Evolutionary conservation across 2,329 filamentous ascomycete species (phyloP).

Genomic region (Colletotrichum musae): DNA sequence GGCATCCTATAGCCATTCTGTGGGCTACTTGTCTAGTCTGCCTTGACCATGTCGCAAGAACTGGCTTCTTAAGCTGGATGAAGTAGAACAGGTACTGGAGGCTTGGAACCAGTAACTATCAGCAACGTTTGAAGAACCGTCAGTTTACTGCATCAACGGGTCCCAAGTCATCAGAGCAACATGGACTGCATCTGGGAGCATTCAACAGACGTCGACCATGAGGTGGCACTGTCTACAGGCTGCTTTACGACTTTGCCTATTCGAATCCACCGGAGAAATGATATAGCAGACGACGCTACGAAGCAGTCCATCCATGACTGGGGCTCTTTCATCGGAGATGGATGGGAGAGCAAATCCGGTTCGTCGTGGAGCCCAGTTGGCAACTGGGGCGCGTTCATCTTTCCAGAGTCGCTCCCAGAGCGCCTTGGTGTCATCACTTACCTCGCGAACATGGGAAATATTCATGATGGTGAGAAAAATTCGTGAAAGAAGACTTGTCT

Average conservation of each 20-base stretch:
- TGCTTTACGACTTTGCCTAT: constrained; percentile 30
- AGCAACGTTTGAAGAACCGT: too few species aligned
- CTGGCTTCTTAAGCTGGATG: too few species aligned
- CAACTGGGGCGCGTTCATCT: constrained; percentile 32
- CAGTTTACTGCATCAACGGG: too few species aligned
- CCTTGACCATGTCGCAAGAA: too few species aligned
- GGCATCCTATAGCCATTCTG: too few species aligned
- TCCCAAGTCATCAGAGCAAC: background rate
- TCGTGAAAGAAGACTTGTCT: too few species aligned
- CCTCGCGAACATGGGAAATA: constrained; percentile 26
- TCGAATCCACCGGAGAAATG: constrained; percentile 23
- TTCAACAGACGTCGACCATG: background rate
- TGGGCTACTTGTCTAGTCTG: too few species aligned
- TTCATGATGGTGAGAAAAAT: constrained; percentile 15
- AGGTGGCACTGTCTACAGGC: constrained; percentile 18
- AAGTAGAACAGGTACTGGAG: too few species aligned
- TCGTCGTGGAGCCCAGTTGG: constrained; percentile 26
- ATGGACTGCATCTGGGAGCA: constrained; percentile 13
- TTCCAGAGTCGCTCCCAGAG: constrained; percentile 25
- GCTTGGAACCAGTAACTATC: too few species aligned
- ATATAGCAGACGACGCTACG: constrained; percentile 24
- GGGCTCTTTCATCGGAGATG: constrained; percentile 7
- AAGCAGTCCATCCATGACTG: constrained; percentile 20
- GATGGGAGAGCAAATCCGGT: constrained; percentile 22
- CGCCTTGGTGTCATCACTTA: constrained; percentile 21